A percentile compares a stretch with the other conserved stretches of the same genome.
Evolutionary conservation across 2,329 filamentous ascomycete genomes (phyloP).

Genomic region (Sclerotinia glacialis): DNA sequence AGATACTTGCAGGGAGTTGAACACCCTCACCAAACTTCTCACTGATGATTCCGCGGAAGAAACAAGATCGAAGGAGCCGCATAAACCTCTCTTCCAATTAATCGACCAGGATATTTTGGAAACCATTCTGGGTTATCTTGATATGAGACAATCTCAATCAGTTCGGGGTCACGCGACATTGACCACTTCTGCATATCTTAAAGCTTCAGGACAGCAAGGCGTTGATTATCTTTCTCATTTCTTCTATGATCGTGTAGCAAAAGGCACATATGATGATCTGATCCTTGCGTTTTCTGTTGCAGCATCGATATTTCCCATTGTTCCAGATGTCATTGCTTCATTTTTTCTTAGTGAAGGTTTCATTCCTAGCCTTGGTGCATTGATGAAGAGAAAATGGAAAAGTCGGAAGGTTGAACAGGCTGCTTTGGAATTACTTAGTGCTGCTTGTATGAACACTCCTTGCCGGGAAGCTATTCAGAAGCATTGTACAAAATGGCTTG

Average conservation of each 20-base stretch:
- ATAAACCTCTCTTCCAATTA: constrained; percentile 48
- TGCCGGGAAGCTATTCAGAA: constrained; percentile 83
- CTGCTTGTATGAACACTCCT: constrained; percentile 78
- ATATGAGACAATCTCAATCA: constrained; percentile 71
- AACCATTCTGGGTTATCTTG: constrained; percentile 80
- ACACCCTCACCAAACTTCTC: constrained; percentile 58
- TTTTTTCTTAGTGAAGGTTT: constrained; percentile 91
- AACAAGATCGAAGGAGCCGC: constrained; percentile 30
- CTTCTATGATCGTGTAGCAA: constrained; percentile 67
- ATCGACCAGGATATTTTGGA: constrained; percentile 76
- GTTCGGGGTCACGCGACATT: constrained; percentile 80
- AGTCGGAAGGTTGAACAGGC: constrained; percentile 82
- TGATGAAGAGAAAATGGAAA: constrained; percentile 79
- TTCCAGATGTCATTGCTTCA: constrained; percentile 68
- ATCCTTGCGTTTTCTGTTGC: constrained; percentile 93
- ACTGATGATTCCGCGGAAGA: constrained; percentile 45
- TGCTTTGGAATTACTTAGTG: constrained; percentile 84
- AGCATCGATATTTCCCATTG: constrained; percentile 80
- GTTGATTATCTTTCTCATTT: constrained; percentile 68
- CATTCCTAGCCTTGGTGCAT: constrained; percentile 68
- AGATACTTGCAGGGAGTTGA: constrained; percentile 60
- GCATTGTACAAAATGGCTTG: constrained; percentile 83
- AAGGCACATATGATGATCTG: constrained; percentile 80
- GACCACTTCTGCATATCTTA: constrained; percentile 78
- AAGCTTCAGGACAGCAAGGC: constrained; percentile 70